phyloP scores from a whole-genome alignment of 2,329 filamentous ascomycete species.

The Monilinia aucupariae region DNA sequence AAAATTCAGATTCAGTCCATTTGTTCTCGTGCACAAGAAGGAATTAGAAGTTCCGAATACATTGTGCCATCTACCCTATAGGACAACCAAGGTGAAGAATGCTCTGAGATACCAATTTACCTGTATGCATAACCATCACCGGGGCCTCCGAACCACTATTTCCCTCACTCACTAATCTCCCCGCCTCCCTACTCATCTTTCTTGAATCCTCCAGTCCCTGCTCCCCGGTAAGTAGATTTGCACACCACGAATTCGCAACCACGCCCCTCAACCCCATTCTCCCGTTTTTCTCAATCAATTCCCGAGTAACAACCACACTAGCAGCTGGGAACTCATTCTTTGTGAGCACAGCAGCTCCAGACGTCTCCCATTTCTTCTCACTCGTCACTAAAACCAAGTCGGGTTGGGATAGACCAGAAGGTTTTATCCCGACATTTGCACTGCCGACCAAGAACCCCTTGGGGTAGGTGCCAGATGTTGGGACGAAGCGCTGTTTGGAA shows the following conservation, averaged over 20 bases:
- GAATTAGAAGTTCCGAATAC: background rate
- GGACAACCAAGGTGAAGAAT: background rate
- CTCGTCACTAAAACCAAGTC: background rate
- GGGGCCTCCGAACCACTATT: too few relatives aligned
- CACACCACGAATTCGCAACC: constrained; percentile 1
- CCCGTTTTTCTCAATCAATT: constrained; percentile 53
- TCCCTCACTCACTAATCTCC: background rate
- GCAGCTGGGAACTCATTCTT: constrained; percentile 98
- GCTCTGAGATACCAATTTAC: background rate
- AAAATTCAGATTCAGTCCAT: background rate
- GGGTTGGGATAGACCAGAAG: background rate
- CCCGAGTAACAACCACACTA: constrained; percentile 78
- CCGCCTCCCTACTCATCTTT: background rate
- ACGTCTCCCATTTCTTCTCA: background rate
- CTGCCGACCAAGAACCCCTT: background rate
- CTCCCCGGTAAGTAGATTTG: background rate
- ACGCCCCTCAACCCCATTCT: background rate
- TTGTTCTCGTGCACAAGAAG: background rate
- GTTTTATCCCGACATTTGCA: background rate
- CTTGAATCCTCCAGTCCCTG: background rate
- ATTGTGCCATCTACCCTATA: background rate
- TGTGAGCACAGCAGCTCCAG: constrained; percentile 77
- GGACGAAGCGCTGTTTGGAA: constrained; percentile 81
- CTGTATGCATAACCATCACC: constrained; percentile 8
- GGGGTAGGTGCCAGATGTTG: constrained; percentile 57